Evolutionary conservation across 495 filamentous ascomycete species (phyloP), one percentile per base, ranked within the genome.

Genomic region (Lasiosphaeris hirsuta): DNA sequence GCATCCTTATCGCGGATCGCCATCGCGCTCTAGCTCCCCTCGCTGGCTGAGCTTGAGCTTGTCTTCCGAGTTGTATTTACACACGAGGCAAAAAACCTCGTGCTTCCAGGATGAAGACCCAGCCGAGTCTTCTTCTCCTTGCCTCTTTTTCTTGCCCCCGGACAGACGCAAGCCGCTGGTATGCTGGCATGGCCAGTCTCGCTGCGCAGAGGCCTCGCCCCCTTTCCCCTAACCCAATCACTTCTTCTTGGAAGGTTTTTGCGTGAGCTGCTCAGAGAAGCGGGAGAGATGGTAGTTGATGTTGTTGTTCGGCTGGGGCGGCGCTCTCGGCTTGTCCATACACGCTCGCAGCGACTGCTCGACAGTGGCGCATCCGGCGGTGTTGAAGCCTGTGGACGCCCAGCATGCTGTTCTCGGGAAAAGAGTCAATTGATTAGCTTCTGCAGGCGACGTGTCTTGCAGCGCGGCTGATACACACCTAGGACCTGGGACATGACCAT

Each of bases 251-350:
- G 30, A 38, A 14, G 84, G 82, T 7, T 86, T 84, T 1, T 82
- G 82, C 41, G 81, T 81, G 35, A 98, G 86, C 68, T 86, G 87
- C 7, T 89, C 85, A 67, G 95, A 92, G 77, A 97, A 85, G 59
- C 94, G 82, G 65, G 82, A 81, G 39, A 98, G 73, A 72, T 97
- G 92, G 80, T 96, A 96, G 75, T 98, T 98, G 81, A 97, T 93
- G 54, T 84, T 88, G 77, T 87, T 96, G 78, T 83, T 86, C 71
- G 84, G 81, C 64, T 80, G 74, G n/a, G 78, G 71, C 60, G 81
- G 78, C 37, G 86, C 75, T 79, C 78, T 86, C 81, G 86, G 85
- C 61, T 80, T 80, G 75, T 98, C 94, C 94, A 97, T 97, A 80
- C 94, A 98, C n/a, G 81, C 75, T 56, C 92, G 82, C 68, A 98